Evolutionary conservation across 1,284 basidiomycete species (phyloP).

Genomic region (Vanrija sp.): DNA sequence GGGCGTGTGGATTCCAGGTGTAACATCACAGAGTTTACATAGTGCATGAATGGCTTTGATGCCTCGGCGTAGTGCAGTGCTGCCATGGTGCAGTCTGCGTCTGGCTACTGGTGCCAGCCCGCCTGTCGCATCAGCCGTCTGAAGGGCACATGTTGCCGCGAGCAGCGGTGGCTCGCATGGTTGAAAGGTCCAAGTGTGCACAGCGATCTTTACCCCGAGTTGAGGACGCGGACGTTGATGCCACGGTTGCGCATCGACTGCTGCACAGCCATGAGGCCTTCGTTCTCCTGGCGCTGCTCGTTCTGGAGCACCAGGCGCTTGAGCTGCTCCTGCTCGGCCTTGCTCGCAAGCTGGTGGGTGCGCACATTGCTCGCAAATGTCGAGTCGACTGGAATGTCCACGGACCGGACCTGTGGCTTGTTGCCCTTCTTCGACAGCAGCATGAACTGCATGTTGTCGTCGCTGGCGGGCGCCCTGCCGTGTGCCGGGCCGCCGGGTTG

Average conservation of each 20-base stretch:
- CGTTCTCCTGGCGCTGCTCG: constrained; percentile 46
- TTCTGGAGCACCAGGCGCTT: constrained; percentile 70
- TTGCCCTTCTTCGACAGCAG: constrained; percentile 90
- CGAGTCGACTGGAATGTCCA: constrained; percentile 81
- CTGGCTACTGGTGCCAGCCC: too few relatives aligned
- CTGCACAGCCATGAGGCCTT: constrained; percentile 26
- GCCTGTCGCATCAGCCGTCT: too few relatives aligned
- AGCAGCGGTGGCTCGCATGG: too few relatives aligned
- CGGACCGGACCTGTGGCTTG: constrained; percentile 78
- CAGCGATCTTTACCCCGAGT: constrained; percentile 11
- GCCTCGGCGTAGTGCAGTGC: too few relatives aligned
- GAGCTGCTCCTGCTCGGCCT: constrained; percentile 89
- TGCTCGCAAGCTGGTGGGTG: constrained; percentile 82
- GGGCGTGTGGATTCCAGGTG: neutral
- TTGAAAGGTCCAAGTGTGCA: too few relatives aligned
- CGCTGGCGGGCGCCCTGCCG: constrained; percentile 16
- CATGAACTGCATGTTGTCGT: constrained; percentile 77
- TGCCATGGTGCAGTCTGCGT: too few relatives aligned
- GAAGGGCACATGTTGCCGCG: too few relatives aligned
- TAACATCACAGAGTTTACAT: neutral
- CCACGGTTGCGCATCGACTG: constrained; percentile 32
- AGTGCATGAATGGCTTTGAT: neutral
- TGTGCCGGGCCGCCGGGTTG: constrained; percentile 49
- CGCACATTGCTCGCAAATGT: constrained; percentile 83
- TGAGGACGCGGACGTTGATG: constrained; percentile 34